phyloP scores from a whole-genome alignment of 805 yeast genomes.

The Torulaspora delbrueckii region DNA sequence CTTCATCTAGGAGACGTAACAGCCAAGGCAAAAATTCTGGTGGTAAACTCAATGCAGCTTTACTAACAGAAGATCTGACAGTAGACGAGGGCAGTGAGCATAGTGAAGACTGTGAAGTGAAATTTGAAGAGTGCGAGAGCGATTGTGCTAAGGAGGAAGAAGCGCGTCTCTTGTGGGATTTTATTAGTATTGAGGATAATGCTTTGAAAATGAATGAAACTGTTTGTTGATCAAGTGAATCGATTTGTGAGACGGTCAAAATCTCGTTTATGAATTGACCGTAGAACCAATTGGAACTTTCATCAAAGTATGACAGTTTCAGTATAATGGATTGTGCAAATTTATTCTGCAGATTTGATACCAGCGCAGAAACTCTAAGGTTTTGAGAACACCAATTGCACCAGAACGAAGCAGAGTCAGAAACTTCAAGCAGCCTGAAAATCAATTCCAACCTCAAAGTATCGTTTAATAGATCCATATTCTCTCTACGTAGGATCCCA shows the following conservation, averaged over 20 bases:
- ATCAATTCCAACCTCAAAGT: conserved; percentile 20
- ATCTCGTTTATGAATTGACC: conserved; percentile 12
- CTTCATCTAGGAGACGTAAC: conserved; percentile 14
- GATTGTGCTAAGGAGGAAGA: conserved; percentile 2
- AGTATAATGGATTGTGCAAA: conserved; percentile 25
- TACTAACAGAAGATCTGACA: conserved; percentile 1
- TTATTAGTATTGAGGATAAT: conserved; percentile 20
- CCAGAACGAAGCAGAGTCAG: conserved; percentile 25
- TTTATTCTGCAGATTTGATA: conserved; percentile 14
- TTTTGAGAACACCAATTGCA: conserved; percentile 26
- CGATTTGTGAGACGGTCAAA: background rate
- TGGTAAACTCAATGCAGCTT: conserved; percentile 13
- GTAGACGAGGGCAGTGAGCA: conserved; percentile 9
- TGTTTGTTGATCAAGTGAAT: conserved; percentile 14
- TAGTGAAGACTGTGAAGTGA: conserved; percentile 8
- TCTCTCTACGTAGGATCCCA: conserved; percentile 23
- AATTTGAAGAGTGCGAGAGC: conserved; percentile 6
- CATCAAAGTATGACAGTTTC: conserved; percentile 18
- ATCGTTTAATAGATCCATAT: conserved; percentile 13
- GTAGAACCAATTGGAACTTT: conserved; percentile 19
- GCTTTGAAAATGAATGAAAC: conserved; percentile 26
- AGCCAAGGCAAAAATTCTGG: conserved; percentile 21
- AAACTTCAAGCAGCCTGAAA: conserved; percentile 20
- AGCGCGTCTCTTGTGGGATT: conserved; percentile 6
- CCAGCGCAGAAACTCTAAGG: conserved; percentile 12